These are phyloP conservation scores for Phytophthora capsici DNA, from an alignment of 352 stramenopile species.

Conservation along the genomic window DNA sequence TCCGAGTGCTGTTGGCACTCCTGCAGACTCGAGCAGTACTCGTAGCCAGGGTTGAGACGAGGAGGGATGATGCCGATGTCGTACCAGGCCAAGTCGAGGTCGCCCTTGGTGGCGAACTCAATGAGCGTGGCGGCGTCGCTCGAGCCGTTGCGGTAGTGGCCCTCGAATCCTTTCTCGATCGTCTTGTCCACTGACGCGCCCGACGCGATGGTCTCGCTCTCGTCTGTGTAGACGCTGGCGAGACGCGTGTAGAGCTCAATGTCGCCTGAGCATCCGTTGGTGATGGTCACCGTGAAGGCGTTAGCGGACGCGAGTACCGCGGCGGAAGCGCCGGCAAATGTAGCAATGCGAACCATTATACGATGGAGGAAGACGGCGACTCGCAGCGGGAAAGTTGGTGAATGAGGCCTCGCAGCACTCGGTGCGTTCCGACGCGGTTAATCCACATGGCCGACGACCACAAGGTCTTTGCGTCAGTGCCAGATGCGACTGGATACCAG, in stretches of 20 bases:
- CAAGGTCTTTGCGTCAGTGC: slow-evolving; percentile 20
- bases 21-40: slow-evolving; percentile 67
- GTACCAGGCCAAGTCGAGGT: slow-evolving; percentile 64
- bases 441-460: slow-evolving; percentile 9
- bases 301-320: slow-evolving; percentile 28
- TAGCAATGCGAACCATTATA: slow-evolving; percentile 39
- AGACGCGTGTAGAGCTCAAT: slow-evolving; percentile 69
- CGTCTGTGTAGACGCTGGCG: slow-evolving; percentile 58
- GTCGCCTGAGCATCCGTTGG: slow-evolving; percentile 55
- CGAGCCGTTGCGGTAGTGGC: slow-evolving; percentile 69
- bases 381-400: slow-evolving; percentile 27
- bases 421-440: slow-evolving; percentile 4
- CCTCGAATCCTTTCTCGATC: slow-evolving; percentile 69
- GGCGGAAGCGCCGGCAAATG: slow-evolving; percentile 25
- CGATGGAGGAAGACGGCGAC: not conserved
- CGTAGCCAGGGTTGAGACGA: slow-evolving; percentile 50
- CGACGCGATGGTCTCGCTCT: slow-evolving; percentile 43
- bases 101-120: slow-evolving; percentile 70
- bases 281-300: slow-evolving; percentile 68
- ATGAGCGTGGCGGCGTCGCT: slow-evolving; percentile 65
- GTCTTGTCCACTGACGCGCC: slow-evolving; percentile 45
- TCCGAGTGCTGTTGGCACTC: slow-evolving; percentile 72
- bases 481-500: slow-evolving; percentile 40
- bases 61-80: slow-evolving; percentile 80
- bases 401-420: slow-evolving; percentile 26